Evolutionary conservation across 345 rosid species (phyloP).

Genomic region (Alliaria petiolata): DNA sequence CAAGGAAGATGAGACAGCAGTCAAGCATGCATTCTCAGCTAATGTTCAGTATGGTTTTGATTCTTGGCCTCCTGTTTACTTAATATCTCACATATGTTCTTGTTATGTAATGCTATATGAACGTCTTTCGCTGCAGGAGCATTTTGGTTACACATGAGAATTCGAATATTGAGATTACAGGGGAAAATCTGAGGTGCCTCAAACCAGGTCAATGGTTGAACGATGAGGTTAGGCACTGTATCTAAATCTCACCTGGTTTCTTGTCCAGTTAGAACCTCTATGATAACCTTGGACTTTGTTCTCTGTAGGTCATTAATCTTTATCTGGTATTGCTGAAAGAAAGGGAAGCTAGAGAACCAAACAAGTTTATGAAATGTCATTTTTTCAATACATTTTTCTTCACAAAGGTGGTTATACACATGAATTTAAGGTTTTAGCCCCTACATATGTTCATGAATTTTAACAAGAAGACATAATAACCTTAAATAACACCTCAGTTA

Average conservation of each 20-base stretch:
- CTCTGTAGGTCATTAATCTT: constrained; percentile 74
- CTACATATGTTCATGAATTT: not conserved
- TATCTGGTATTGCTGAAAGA: constrained; percentile 89
- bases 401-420: constrained; percentile 82
- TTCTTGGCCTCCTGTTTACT: not conserved
- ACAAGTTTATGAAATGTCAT: constrained; percentile 86
- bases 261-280: not conserved
- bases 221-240: constrained; percentile 65
- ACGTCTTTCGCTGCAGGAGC: constrained; percentile 35
- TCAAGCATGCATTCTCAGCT: constrained; percentile 30
- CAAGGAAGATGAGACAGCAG: constrained; percentile 15
- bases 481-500: constrained; percentile 45
- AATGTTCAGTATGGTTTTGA: constrained; percentile 43
- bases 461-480: not conserved
- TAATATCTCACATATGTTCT: not conserved
- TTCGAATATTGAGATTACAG: constrained; percentile 76
- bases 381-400: constrained; percentile 90
- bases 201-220: constrained; percentile 81
- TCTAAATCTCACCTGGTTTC: not conserved
- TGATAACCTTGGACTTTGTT: constrained; percentile 18
- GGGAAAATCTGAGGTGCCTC: constrained; percentile 63
- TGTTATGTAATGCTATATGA: constrained; percentile 17
- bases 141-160: constrained; percentile 52
- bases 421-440: not conserved
- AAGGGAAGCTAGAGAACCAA: constrained; percentile 84